A percentile compares a stretch with the other conserved stretches of the same genome.
Evolutionary conservation across 2,329 filamentous ascomycete genomes (phyloP).

Genomic region (Dothistroma pini): DNA sequence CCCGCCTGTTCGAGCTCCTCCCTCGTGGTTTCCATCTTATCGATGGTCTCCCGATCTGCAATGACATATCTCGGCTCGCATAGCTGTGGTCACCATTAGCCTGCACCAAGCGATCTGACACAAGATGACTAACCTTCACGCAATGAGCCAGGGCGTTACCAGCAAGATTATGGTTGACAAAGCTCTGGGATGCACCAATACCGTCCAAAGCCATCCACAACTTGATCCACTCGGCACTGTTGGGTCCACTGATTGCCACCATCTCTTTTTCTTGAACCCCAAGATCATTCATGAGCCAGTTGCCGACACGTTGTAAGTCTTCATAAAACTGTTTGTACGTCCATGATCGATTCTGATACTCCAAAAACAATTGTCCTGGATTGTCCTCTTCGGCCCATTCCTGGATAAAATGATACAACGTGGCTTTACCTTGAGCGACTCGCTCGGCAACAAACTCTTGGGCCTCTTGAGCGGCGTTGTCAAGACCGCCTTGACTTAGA

Average conservation of each 20-base stretch:
- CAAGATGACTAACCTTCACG: slow-evolving; percentile 31
- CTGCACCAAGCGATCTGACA: not conserved
- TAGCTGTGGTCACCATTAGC: slow-evolving; percentile 20
- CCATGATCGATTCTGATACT: slow-evolving; percentile 46
- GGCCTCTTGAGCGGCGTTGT: slow-evolving; percentile 23
- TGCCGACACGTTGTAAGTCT: slow-evolving; percentile 64
- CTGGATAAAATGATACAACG: slow-evolving; percentile 29
- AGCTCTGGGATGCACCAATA: slow-evolving; percentile 32
- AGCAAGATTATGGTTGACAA: slow-evolving; percentile 36
- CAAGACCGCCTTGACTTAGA: slow-evolving; percentile 35
- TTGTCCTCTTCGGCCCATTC: slow-evolving; percentile 24
- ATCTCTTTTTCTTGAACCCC: slow-evolving; percentile 33
- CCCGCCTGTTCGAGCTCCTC: slow-evolving; percentile 20
- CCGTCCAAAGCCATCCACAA: slow-evolving; percentile 58
- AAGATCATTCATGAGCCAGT: slow-evolving; percentile 64
- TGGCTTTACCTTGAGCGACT: slow-evolving; percentile 16
- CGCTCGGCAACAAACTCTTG: slow-evolving; percentile 25
- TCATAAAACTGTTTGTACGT: slow-evolving; percentile 72
- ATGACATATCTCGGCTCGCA: slow-evolving; percentile 26
- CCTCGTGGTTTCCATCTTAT: slow-evolving; percentile 25
- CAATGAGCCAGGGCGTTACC: slow-evolving; percentile 35
- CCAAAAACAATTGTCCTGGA: slow-evolving; percentile 26
- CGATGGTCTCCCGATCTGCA: slow-evolving; percentile 25
- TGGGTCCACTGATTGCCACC: slow-evolving; percentile 35
- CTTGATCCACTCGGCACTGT: slow-evolving; percentile 35